Evolutionary conservation across 1,284 basidiomycete genomes (phyloP).

Genomic region (Moesziomyces sp.): DNA sequence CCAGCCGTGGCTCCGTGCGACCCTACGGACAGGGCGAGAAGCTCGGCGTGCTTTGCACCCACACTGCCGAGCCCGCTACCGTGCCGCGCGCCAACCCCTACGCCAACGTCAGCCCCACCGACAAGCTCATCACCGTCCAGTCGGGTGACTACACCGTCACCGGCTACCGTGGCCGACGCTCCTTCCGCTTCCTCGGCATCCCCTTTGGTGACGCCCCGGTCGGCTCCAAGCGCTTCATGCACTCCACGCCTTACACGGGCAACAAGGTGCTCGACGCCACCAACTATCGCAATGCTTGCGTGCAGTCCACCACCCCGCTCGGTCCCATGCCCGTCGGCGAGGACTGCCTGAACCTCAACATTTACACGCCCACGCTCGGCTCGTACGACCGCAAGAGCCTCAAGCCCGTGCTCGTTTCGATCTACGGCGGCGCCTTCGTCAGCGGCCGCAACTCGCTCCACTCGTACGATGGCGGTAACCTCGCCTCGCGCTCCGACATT

Average conservation of each 20-base stretch:
- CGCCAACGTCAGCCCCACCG: constrained; percentile 14
- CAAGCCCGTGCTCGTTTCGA: constrained; percentile 73
- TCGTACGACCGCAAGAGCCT: constrained; percentile 43
- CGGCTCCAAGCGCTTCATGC: constrained; percentile 35
- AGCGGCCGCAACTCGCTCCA: constrained; percentile 69
- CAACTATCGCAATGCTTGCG: constrained; percentile 32
- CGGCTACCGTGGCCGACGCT: constrained; percentile 36
- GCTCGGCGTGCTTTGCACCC: constrained; percentile 43
- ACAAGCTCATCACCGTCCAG: constrained; percentile 22
- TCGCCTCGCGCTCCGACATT: constrained; percentile 70
- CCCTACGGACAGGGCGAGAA: constrained; percentile 20
- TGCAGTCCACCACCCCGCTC: constrained; percentile 13
- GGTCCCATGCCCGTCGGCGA: constrained; percentile 52
- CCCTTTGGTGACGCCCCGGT: constrained; percentile 41
- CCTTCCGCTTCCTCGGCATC: constrained; percentile 42
- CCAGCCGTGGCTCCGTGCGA: constrained; percentile 15
- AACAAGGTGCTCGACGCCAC: constrained; percentile 37
- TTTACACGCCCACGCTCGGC: constrained; percentile 71
- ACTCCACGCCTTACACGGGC: constrained; percentile 35
- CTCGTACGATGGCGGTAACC: constrained; percentile 70
- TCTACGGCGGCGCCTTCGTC: constrained; percentile 69
- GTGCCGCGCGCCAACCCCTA: constrained; percentile 17
- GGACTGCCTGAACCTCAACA: constrained; percentile 74
- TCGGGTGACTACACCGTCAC: constrained; percentile 34
- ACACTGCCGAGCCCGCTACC: constrained; percentile 19